Evolutionary conservation across 352 stramenopile species (phyloP).

Genomic region (Phytopythium aichiense): DNA sequence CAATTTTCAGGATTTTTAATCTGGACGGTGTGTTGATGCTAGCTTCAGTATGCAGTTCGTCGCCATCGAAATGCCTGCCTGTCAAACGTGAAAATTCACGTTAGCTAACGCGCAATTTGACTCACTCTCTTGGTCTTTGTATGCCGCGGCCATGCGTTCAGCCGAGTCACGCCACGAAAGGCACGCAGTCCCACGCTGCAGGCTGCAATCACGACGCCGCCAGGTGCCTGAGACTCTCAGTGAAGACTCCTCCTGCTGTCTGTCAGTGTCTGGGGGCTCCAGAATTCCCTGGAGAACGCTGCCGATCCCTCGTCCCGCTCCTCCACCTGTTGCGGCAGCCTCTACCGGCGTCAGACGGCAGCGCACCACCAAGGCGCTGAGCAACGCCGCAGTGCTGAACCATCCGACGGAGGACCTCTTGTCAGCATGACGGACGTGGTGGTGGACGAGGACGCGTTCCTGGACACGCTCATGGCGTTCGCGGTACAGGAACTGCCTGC

Average conservation of each 20-base stretch:
- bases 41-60: neutral
- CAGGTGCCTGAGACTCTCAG: neutral
- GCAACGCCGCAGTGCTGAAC: neutral
- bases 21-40: no score
- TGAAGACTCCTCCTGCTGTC: neutral
- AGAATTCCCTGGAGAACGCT: neutral
- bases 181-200: neutral
- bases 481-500: neutral
- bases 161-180: neutral
- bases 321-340: neutral
- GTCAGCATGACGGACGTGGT: neutral
- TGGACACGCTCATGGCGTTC: constrained; percentile 6
- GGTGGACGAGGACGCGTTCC: constrained; percentile 4
- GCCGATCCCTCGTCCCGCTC: neutral
- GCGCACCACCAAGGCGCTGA: neutral
- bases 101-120: neutral
- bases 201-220: neutral
- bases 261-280: no score
- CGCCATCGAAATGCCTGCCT: neutral
- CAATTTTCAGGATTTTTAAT: no score
- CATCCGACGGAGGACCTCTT: neutral
- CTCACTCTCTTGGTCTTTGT: neutral
- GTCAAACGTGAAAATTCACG: neutral
- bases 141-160: neutral
- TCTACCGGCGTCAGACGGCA: neutral